A percentile compares a stretch with the other conserved stretches of the same genome.
Conservation (phyloP, 2,329 filamentous ascomycete species). For the Fusarium protoensiforme region DNA sequence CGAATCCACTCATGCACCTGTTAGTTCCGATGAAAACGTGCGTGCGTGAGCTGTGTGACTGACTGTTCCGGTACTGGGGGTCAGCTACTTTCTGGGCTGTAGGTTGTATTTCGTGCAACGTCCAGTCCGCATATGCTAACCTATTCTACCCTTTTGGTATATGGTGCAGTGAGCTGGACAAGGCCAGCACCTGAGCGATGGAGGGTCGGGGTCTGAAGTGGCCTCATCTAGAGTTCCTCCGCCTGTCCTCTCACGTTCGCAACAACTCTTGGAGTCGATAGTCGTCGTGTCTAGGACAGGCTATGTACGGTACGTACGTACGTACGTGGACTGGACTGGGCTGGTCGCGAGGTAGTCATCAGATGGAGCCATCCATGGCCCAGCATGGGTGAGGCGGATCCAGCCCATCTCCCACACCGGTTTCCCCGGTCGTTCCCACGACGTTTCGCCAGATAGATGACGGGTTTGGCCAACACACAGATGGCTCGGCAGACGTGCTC, state of each 20-base stretch:
- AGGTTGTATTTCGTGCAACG: constrained; percentile 17
- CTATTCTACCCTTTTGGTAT: constrained; percentile 22
- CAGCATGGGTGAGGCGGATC: constrained; percentile 9
- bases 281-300: constrained; percentile 1
- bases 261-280: constrained; percentile 1
- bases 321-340: not conserved
- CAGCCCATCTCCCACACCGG: constrained; percentile 22
- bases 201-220: constrained; percentile 17
- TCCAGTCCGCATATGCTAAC: constrained; percentile 17
- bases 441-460: constrained; percentile 5
- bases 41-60: constrained; percentile 3
- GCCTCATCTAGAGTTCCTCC: constrained; percentile 31
- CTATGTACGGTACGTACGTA: not conserved
- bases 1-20: constrained; percentile 28
- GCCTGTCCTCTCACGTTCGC: constrained; percentile 4
- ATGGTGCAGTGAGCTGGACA: constrained; percentile 14
- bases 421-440: constrained; percentile 29
- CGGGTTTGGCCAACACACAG: constrained; percentile 6
- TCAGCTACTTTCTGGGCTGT: constrained; percentile 13
- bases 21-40: constrained; percentile 20
- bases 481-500: constrained; percentile 3
- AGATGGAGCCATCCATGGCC: constrained; percentile 11
- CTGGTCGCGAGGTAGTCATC: constrained; percentile 7
- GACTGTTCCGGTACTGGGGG: constrained; percentile 2
- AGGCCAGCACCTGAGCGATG: constrained; percentile 26